A percentile compares a stretch with the other conserved stretches of the same genome.
These are phyloP conservation scores for Meyerozyma guilliermondii DNA, from an alignment of 1,139 yeast species.

Conservation along the genomic window DNA sequence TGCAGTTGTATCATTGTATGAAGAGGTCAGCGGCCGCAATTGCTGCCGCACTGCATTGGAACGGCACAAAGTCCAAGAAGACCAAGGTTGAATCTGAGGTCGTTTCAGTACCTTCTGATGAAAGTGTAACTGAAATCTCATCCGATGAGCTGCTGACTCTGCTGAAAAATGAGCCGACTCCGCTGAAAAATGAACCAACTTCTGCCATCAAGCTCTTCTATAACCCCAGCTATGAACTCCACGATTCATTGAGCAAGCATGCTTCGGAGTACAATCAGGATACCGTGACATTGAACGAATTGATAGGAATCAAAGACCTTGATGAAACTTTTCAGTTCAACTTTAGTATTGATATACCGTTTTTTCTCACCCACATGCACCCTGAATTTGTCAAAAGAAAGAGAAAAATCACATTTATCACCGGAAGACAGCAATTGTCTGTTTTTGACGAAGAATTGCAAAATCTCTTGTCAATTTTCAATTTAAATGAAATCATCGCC, in stretches of 20 bases:
- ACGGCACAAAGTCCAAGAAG: background rate
- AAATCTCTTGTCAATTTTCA: constrained; percentile 10
- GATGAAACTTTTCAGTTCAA: constrained; percentile 45
- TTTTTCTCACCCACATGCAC: constrained; percentile 31
- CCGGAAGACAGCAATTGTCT: constrained; percentile 16
- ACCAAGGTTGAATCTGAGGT: background rate
- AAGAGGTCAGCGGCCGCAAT: constrained; percentile 1
- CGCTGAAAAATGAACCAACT: background rate
- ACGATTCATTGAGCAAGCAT: background rate
- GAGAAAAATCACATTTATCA: constrained; percentile 25
- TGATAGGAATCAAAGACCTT: constrained; percentile 30
- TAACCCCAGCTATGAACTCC: background rate
- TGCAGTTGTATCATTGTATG: background rate
- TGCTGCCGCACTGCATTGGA: constrained; percentile 2
- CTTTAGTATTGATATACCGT: constrained; percentile 39
- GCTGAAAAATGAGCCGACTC: background rate
- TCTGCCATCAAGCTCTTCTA: background rate
- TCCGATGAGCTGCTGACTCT: background rate
- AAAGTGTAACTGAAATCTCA: background rate
- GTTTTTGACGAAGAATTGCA: background rate
- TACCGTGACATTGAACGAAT: constrained; percentile 15
- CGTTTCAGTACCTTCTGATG: background rate
- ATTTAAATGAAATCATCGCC: constrained; percentile 28
- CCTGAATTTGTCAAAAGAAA: constrained; percentile 15
- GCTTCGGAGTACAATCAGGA: background rate